Evolutionary conservation across 148 eudicot genomes (phyloP), one percentile per base, ranked within the genome.

Genomic region (Spergularia bocconei): DNA sequence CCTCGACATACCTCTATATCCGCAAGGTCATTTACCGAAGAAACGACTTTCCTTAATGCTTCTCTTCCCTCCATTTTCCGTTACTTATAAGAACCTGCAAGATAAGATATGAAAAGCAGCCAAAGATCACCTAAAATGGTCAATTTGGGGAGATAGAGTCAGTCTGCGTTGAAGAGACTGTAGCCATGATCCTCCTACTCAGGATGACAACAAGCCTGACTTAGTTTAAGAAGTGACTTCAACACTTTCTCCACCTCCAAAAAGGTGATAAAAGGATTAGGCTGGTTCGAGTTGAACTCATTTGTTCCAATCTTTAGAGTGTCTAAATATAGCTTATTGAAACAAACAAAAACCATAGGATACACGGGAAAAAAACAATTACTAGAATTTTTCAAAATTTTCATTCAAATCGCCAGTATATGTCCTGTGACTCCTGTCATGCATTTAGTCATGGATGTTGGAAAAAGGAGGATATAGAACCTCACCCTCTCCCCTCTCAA

Each of bases 141-240:
- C 53, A 21, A n/a, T 12, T 52, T 50, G 59, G 52, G 21, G 50
- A 7, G 62, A 74, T 75, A 38, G 55, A 79, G 68, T 19, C 13
- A 25, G 48, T 41, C 75, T 7, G 25, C 84, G 93, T 60, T 94
- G 96, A 81, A 94, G 77, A 72, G 98, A 84, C 69, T 92, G 92
- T 57, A 94, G 41, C 59, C 97, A 96, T 76, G 96, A 91, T 83
- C 96, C 91, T 78, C 98, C 98, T 77, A 94, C 97, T 89, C 97
- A 82, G 98, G 98, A 83, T 94, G 98, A 79, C 98, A 94, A 78
- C 98, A 94, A 23, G 98, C 97, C 85, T 94, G 98, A 50, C 98
- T 90, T 82, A 94, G 97, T 91, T 92, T 94, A 82, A 92, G 77
- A 85, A 94, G 97, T 47, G 98, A 91, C 82, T 85, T 91, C 58